Conservation (phyloP, 2,329 filamentous ascomycete species). For the Graphilbum ipis-grandicollis region DNA sequence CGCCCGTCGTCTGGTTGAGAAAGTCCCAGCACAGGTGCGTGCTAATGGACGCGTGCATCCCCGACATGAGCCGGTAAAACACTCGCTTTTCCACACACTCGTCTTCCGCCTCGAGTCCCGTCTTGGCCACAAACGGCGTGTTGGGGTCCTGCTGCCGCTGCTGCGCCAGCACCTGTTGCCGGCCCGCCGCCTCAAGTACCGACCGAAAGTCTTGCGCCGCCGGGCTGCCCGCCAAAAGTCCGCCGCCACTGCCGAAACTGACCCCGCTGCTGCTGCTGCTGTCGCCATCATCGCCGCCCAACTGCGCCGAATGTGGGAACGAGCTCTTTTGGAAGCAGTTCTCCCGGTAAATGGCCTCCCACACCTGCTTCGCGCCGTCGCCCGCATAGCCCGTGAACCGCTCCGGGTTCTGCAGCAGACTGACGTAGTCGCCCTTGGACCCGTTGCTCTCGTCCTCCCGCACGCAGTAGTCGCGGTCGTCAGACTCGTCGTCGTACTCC, state of each 20-base stretch:
- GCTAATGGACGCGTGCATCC: constrained; percentile 97
- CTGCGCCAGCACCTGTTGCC: constrained; percentile 44
- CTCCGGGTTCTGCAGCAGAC: constrained; percentile 81
- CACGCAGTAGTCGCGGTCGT: constrained; percentile 91
- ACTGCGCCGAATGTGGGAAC: constrained; percentile 39
- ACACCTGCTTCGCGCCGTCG: constrained; percentile 71
- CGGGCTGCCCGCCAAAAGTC: constrained; percentile 27
- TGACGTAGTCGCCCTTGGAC: constrained; percentile 91
- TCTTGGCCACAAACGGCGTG: constrained; percentile 41
- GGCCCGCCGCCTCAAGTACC: constrained; percentile 39
- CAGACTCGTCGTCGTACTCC: constrained; percentile 93
- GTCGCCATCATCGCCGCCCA: too few species aligned
- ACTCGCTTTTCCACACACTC: constrained; percentile 98
- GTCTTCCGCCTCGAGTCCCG: constrained; percentile 62
- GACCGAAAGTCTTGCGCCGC: constrained; percentile 44
- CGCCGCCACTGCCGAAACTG: neutral
- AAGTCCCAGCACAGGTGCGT: constrained; percentile 94
- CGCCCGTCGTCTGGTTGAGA: constrained; percentile 81
- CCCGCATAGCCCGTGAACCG: constrained; percentile 90
- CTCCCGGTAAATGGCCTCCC: constrained; percentile 92
- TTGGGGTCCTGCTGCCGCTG: constrained; percentile 36
- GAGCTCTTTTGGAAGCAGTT: constrained; percentile 76
- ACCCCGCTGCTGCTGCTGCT: neutral
- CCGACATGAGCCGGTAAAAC: constrained; percentile 86
- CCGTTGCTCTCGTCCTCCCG: constrained; percentile 80